phyloP scores from a whole-genome alignment of 179 eudicot species.

The Kewa caespitosa region DNA sequence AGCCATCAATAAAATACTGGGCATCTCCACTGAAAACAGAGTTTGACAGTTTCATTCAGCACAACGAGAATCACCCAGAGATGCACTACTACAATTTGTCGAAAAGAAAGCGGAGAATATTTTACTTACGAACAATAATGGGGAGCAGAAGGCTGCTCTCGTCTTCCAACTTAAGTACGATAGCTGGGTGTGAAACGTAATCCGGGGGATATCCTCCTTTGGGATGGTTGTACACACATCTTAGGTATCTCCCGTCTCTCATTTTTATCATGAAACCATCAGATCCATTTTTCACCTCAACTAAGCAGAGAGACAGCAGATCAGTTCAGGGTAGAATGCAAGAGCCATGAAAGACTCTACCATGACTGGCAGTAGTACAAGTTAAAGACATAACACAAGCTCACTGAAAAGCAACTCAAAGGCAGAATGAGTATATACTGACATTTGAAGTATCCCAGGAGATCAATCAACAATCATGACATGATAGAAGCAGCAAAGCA shows the following conservation, averaged over 20 bases:
- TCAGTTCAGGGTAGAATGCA: conserved; percentile 1
- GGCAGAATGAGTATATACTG: background rate
- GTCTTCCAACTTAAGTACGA: conserved; percentile 86
- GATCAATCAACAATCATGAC: background rate
- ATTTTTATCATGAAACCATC: conserved; percentile 79
- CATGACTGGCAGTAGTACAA: background rate
- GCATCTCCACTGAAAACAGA: conserved; percentile 76
- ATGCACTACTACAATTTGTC: background rate
- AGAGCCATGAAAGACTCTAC: background rate
- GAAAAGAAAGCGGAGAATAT: background rate
- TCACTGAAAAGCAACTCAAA: background rate
- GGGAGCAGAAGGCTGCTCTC: conserved; percentile 86
- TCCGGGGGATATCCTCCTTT: conserved; percentile 69
- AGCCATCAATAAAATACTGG: conserved; percentile 79
- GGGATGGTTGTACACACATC: conserved; percentile 72
- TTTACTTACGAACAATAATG: conserved; percentile 76
- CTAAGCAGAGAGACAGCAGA: conserved; percentile 38
- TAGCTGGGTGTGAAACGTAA: conserved; percentile 91
- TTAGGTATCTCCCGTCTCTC: conserved; percentile 79
- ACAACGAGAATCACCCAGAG: conserved; percentile 1
- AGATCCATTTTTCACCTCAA: conserved; percentile 79
- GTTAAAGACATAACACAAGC: background rate
- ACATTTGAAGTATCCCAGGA: background rate
- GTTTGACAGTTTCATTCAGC: conserved; percentile 3
- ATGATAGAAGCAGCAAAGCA: no score